A percentile compares a stretch with the other conserved stretches of the same genome.
Evolutionary conservation across 148 eudicot genomes (phyloP).

Genomic region (Polygonum maritimum): DNA sequence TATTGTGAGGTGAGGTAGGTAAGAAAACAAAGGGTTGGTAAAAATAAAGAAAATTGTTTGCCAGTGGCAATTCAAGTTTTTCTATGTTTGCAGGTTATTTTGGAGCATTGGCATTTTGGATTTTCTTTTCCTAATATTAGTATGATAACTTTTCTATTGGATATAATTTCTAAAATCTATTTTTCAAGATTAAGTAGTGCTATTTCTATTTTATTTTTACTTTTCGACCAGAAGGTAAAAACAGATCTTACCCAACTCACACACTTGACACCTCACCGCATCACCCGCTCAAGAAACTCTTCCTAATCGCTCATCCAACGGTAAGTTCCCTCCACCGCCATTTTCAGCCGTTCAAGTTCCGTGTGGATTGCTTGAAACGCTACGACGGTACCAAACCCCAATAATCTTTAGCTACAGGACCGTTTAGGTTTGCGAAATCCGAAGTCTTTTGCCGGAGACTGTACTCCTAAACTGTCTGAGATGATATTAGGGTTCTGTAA

Average conservation of each 20-base stretch:
- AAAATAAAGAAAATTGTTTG: neutral
- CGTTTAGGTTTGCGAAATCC: neutral
- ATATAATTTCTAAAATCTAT: neutral
- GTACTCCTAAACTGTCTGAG: neutral
- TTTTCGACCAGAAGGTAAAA: no score
- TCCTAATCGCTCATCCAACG: conserved; percentile 1
- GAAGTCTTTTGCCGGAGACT: neutral
- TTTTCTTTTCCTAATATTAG: neutral
- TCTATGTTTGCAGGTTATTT: neutral
- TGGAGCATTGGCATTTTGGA: neutral
- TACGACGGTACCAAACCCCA: neutral
- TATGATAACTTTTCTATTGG: neutral
- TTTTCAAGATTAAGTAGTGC: neutral
- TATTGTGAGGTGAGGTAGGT: neutral
- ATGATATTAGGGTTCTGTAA: conserved; percentile 19
- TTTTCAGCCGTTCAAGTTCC: neutral
- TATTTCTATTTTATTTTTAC: no score
- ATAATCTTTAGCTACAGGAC: neutral
- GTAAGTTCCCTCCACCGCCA: conserved; percentile 5
- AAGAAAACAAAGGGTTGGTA: neutral
- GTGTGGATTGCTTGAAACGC: neutral
- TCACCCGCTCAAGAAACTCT: neutral
- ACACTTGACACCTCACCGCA: neutral
- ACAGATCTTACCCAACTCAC: no score
- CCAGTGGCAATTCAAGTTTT: neutral